Percentiles rank a stretch among this genome's conserved stretches.
phyloP scores from a whole-genome alignment of 257 asterid genomes.

The Galeopsis tetrahit region DNA sequence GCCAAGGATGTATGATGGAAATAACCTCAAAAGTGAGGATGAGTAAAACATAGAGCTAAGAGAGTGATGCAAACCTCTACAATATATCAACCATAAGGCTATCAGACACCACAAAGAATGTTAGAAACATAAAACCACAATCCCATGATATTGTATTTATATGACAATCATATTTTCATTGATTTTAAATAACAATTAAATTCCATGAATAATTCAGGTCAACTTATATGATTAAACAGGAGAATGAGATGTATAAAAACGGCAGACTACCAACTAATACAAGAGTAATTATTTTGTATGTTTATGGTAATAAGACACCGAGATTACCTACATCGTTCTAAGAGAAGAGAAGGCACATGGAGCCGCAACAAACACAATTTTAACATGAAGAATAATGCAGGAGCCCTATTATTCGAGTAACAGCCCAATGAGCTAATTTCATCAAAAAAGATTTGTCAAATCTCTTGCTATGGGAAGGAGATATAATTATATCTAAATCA shows the following conservation, averaged over 20 bases:
- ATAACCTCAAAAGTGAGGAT: neutral
- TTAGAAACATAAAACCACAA: conserved; percentile 1
- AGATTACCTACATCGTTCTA: neutral
- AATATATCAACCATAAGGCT: neutral
- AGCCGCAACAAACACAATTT: neutral
- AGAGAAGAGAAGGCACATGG: neutral
- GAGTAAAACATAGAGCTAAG: neutral
- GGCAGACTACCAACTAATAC: neutral
- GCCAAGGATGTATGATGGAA: neutral
- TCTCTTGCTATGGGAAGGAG: neutral
- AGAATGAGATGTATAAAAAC: neutral
- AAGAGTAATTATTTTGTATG: neutral
- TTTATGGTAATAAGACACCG: neutral
- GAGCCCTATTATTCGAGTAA: neutral
- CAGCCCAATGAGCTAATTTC: neutral
- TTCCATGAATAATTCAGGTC: neutral
- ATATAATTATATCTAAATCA: neutral
- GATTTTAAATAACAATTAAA: neutral
- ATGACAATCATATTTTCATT: neutral
- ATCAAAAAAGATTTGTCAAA: neutral
- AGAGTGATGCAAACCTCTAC: conserved; percentile 11
- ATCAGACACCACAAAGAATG: neutral
- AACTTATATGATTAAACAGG: neutral
- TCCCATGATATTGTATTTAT: neutral
- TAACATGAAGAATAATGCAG: too few species aligned